Evolutionary conservation across 179 eudicot species (phyloP).

Genomic region (Beta lomatogona): DNA sequence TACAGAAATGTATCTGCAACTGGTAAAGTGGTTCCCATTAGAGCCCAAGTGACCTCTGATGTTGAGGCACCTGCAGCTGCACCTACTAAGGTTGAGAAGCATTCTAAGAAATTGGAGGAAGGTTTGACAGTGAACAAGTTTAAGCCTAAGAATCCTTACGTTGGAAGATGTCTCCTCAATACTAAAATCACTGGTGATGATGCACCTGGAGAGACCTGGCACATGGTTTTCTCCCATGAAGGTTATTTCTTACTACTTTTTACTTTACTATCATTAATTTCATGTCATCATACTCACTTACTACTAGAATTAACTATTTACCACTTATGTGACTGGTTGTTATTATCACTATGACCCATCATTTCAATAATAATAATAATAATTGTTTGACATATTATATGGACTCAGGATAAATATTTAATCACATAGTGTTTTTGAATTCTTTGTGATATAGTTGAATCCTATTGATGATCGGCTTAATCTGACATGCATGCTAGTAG

Average conservation of each 20-base stretch:
- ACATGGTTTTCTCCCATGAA: conserved; percentile 91
- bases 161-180: conserved; percentile 79
- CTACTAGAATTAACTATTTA: too few species aligned
- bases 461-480: neutral
- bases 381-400: too few species aligned
- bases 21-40: conserved; percentile 52
- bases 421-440: neutral
- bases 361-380: too few species aligned
- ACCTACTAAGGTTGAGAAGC: conserved; percentile 72
- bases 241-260: conserved; percentile 39
- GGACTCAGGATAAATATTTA: neutral
- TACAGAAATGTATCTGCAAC: conserved; percentile 54
- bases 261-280: neutral
- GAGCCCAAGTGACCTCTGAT: conserved; percentile 77
- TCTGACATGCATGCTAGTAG: neutral
- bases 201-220: conserved; percentile 99
- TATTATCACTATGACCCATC: too few species aligned
- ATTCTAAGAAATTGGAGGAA: conserved; percentile 90
- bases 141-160: conserved; percentile 88
- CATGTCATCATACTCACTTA: too few species aligned
- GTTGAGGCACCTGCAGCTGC: conserved; percentile 39
- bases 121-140: conserved; percentile 80
- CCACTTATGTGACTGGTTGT: too few species aligned
- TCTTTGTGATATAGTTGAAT: neutral
- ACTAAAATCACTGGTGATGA: conserved; percentile 95